Percentiles rank a stretch among this genome's conserved stretches.
Evolutionary conservation across 768 basidiomycete species (phyloP).

Genomic region (Scleroderma citrinum): DNA sequence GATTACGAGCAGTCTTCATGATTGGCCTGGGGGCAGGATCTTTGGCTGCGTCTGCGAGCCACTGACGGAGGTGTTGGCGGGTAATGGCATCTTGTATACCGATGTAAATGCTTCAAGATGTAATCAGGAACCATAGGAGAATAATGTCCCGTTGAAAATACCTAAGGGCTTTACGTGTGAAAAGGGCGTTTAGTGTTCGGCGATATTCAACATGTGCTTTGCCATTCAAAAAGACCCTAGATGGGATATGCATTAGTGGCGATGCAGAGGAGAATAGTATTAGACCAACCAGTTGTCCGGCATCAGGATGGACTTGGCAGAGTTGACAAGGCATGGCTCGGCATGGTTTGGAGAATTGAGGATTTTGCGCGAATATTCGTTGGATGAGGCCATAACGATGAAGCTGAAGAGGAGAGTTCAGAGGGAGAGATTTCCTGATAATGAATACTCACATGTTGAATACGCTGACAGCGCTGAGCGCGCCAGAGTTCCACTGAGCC

Average conservation of each 20-base stretch:
- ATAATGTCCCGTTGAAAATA: slow-evolving; percentile 21
- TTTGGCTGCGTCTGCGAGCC: slow-evolving; percentile 56
- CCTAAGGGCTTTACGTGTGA: slow-evolving; percentile 93
- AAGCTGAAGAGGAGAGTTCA: slow-evolving; percentile 54
- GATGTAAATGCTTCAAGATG: slow-evolving; percentile 62
- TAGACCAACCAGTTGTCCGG: slow-evolving; percentile 75
- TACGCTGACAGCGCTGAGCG: slow-evolving; percentile 84
- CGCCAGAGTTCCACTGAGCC: slow-evolving; percentile 87
- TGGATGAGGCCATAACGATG: slow-evolving; percentile 96
- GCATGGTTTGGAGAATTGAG: slow-evolving; percentile 90
- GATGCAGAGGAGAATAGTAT: slow-evolving; percentile 5
- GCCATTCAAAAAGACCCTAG: slow-evolving; percentile 95
- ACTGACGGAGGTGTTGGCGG: slow-evolving; percentile 65
- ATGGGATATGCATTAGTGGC: neutral
- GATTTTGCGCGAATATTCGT: slow-evolving; percentile 90
- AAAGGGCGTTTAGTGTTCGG: slow-evolving; percentile 81
- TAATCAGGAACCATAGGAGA: neutral
- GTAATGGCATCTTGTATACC: slow-evolving; percentile 77
- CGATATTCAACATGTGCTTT: slow-evolving; percentile 93
- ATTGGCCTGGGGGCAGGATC: slow-evolving; percentile 49
- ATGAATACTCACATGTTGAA: slow-evolving; percentile 82
- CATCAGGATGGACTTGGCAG: slow-evolving; percentile 80
- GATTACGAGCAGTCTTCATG: slow-evolving; percentile 88
- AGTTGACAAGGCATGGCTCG: slow-evolving; percentile 91
- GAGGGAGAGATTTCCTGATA: neutral